Conservation (phyloP, 495 filamentous ascomycete genomes). For the Choiromyces venosus region DNA sequence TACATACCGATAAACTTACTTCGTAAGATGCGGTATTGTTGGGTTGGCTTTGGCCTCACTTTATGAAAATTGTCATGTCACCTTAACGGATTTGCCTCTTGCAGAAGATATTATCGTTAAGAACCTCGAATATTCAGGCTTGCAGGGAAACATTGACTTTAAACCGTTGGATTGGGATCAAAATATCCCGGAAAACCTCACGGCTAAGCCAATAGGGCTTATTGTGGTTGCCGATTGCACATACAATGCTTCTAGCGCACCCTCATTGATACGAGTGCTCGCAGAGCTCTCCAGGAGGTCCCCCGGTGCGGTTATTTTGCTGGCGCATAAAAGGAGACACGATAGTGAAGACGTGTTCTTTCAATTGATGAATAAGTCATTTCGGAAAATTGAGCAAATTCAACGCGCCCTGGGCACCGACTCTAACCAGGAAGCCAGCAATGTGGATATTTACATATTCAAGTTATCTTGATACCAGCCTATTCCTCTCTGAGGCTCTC, state of each 20-base stretch:
- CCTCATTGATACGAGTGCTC: slow-evolving; percentile 67
- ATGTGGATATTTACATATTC: slow-evolving; percentile 1
- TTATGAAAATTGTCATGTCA: slow-evolving; percentile 51
- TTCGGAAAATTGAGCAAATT: slow-evolving; percentile 21
- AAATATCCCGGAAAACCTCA: slow-evolving; percentile 43
- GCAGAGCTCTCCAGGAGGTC: slow-evolving; percentile 50
- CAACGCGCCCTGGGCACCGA: not conserved
- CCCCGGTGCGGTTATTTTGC: slow-evolving; percentile 55
- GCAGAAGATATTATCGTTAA: slow-evolving; percentile 58
- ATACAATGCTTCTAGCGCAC: slow-evolving; percentile 80
- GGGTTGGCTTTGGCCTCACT: slow-evolving; percentile 66
- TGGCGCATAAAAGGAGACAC: slow-evolving; percentile 82
- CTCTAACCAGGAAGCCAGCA: not conserved
- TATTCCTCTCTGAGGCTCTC: not conserved
- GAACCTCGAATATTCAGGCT: slow-evolving; percentile 35
- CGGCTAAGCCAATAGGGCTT: slow-evolving; percentile 56
- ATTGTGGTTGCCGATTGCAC: slow-evolving; percentile 87
- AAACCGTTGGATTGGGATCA: slow-evolving; percentile 70
- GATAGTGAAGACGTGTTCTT: slow-evolving; percentile 76
- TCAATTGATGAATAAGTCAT: slow-evolving; percentile 56
- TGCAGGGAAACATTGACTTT: slow-evolving; percentile 49
- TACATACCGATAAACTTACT: slow-evolving; percentile 15
- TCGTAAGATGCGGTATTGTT: slow-evolving; percentile 62
- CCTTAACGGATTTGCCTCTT: slow-evolving; percentile 78
- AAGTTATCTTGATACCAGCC: not conserved